Percentiles rank a stretch among this genome's conserved stretches.
Evolutionary conservation across 768 basidiomycete genomes (phyloP).

Genomic region (Vishniacozyma victoriae): DNA sequence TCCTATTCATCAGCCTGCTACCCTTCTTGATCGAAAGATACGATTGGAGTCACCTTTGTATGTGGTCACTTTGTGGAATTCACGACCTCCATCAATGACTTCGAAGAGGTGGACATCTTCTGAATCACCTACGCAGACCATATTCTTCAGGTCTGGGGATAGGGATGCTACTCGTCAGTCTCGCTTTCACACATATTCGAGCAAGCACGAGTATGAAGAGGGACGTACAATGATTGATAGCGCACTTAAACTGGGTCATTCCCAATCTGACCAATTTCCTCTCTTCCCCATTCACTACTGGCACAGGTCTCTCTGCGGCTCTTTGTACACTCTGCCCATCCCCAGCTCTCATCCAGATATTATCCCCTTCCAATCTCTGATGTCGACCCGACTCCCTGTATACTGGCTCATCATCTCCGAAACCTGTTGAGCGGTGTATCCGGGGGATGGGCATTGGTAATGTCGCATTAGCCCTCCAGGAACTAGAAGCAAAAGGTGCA

Average conservation of each 20-base stretch:
- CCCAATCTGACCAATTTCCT: constrained; percentile 35
- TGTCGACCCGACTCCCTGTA: too few species aligned
- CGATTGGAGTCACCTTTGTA: constrained; percentile 48
- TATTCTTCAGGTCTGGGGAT: constrained; percentile 77
- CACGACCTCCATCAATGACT: constrained; percentile 57
- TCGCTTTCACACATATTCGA: background rate
- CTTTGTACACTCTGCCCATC: background rate
- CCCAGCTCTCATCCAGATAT: background rate
- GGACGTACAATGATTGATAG: constrained; percentile 44
- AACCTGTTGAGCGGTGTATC: background rate
- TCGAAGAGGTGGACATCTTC: constrained; percentile 76
- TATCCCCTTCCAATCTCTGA: background rate
- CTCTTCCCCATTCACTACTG: constrained; percentile 11
- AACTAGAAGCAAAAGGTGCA: too few species aligned
- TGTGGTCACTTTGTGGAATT: constrained; percentile 63
- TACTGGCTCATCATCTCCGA: background rate
- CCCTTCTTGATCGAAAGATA: constrained; percentile 42
- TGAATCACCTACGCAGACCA: constrained; percentile 87
- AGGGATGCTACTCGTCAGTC: constrained; percentile 62
- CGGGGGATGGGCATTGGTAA: constrained; percentile 1
- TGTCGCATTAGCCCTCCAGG: too few species aligned
- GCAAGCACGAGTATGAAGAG: background rate
- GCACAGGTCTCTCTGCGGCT: too few species aligned
- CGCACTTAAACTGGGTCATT: constrained; percentile 31
- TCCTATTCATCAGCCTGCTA: constrained; percentile 12